Evolutionary conservation across 2,329 filamentous ascomycete species (phyloP).

Genomic region (Fusarium sp.): DNA sequence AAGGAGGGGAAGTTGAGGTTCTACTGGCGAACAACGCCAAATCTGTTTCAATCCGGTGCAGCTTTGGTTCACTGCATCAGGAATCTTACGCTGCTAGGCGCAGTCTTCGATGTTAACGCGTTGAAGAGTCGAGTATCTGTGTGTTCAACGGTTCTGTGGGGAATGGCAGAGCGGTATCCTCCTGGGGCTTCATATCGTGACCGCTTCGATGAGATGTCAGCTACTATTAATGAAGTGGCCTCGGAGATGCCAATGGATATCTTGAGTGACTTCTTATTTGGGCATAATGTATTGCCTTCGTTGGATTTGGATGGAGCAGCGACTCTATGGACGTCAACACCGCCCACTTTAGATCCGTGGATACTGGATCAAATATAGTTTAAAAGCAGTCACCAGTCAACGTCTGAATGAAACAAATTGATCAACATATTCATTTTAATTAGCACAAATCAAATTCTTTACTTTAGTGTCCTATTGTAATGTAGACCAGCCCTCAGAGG

Average conservation of each 20-base stretch:
- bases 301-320: constrained; percentile 8
- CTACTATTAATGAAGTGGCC: constrained; percentile 8
- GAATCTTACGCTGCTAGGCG: not conserved
- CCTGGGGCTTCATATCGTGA: constrained; percentile 41
- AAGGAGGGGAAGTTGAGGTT: constrained; percentile 39
- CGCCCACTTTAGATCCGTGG: constrained; percentile 7
- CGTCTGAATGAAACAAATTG: too few species aligned
- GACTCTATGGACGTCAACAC: not conserved
- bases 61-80: constrained; percentile 38
- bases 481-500: not conserved
- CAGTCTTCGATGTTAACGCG: not conserved
- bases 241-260: not conserved
- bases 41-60: constrained; percentile 38
- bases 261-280: not conserved
- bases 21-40: constrained; percentile 44
- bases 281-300: not conserved
- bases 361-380: constrained; percentile 1
- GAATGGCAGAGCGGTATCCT: constrained; percentile 45
- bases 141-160: constrained; percentile 43
- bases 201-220: constrained; percentile 36
- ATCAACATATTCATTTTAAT: not conserved
- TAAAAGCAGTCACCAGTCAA: not conserved
- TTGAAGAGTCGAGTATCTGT: constrained; percentile 23
- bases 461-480: accelerated
- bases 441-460: accelerated